These are phyloP conservation scores for Rhodotorula taiwanensis DNA, from an alignment of 768 basidiomycete species.

Conservation along the genomic window DNA sequence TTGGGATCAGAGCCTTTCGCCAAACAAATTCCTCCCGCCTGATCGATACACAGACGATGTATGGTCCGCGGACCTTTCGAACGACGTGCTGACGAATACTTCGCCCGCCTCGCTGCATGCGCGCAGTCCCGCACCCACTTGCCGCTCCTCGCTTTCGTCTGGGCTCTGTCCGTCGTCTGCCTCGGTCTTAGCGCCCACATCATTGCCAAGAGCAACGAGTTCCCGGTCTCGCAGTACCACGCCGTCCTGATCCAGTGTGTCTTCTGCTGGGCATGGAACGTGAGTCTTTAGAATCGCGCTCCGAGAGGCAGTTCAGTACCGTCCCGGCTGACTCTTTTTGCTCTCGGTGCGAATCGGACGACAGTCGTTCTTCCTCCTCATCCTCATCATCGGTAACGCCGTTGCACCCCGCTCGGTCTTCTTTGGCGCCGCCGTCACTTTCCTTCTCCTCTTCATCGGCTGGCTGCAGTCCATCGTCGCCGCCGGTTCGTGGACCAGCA, in stretches of 20 bases:
- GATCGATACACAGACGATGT: no score
- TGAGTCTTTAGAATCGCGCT: neutral
- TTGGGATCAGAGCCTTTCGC: no score
- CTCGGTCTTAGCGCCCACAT: conserved; percentile 7
- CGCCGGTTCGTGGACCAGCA: neutral
- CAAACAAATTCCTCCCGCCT: no score
- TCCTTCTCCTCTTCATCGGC: conserved; percentile 7
- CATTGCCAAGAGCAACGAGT: neutral
- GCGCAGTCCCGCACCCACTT: neutral
- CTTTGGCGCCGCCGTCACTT: conserved; percentile 1
- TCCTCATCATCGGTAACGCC: conserved; percentile 1
- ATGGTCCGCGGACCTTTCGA: no score
- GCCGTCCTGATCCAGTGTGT: neutral
- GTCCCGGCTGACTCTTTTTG: neutral
- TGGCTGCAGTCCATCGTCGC: conserved; percentile 3
- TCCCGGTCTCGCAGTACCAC: neutral
- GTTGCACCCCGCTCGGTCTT: neutral
- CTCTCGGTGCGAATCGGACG: no score
- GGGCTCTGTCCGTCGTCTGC: conserved; percentile 1
- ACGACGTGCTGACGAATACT: no score
- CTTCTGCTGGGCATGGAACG: neutral
- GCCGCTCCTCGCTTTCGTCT: neutral
- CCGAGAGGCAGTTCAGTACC: neutral
- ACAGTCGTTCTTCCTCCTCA: neutral
- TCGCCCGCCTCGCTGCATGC: no score